These are phyloP conservation scores for Rhizopus microsporus DNA, from an alignment of 371 early-diverging fungal species.

Conservation along the genomic window DNA sequence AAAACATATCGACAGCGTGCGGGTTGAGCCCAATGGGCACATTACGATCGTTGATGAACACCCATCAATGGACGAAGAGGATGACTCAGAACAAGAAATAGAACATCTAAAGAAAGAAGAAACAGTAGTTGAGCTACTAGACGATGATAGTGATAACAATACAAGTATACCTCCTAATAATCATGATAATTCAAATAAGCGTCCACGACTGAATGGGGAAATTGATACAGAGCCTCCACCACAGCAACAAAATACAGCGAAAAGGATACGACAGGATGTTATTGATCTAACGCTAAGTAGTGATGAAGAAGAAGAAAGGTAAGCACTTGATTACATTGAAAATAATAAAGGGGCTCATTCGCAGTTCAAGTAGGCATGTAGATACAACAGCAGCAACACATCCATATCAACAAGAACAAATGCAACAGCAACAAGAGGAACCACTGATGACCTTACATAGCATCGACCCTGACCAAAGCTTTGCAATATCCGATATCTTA, in stretches of 20 bases:
- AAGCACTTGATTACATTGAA: neutral
- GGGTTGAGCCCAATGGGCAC: slow-evolving; percentile 62
- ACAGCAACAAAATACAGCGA: neutral
- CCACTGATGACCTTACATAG: too few species aligned
- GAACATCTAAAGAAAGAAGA: slow-evolving; percentile 11
- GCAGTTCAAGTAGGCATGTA: too few species aligned
- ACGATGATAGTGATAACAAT: slow-evolving; percentile 18
- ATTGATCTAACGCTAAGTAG: slow-evolving; percentile 68
- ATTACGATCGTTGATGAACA: slow-evolving; percentile 48
- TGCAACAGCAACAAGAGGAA: too few species aligned
- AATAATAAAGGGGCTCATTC: too few species aligned
- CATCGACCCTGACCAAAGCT: too few species aligned
- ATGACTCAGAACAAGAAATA: slow-evolving; percentile 15
- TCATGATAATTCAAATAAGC: neutral
- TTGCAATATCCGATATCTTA: too few species aligned
- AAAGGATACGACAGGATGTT: slow-evolving; percentile 22
- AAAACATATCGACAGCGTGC: slow-evolving; percentile 54
- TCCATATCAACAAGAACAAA: too few species aligned
- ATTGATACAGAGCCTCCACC: neutral
- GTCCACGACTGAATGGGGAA: neutral
- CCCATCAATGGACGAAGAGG: slow-evolving; percentile 22
- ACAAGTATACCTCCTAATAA: slow-evolving; percentile 17
- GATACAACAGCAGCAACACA: too few species aligned
- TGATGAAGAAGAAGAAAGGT: slow-evolving; percentile 48
- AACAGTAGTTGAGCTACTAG: slow-evolving; percentile 16